Conservation (phyloP, 2,329 filamentous ascomycete species). For the Chaetothyriales sp. region DNA sequence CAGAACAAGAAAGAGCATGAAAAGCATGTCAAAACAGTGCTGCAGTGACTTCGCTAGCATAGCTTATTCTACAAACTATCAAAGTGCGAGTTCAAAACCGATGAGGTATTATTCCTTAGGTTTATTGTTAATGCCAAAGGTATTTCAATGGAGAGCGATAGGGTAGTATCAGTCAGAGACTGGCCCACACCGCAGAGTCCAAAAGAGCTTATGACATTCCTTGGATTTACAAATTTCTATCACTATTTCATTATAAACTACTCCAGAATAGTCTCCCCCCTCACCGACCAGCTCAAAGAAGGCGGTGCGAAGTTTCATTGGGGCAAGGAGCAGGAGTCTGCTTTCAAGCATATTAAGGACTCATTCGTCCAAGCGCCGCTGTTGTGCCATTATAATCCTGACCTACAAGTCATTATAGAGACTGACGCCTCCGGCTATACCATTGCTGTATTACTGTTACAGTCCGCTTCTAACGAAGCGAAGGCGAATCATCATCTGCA, state of each 20-base stretch:
- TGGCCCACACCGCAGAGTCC: conserved; percentile 10
- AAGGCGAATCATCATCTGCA: conserved; percentile 1
- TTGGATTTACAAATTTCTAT: conserved; percentile 25
- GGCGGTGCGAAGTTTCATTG: conserved; percentile 8
- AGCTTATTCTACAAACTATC: conserved; percentile 5
- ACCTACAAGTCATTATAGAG: conserved; percentile 13
- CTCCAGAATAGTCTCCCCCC: conserved; percentile 9
- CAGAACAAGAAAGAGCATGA: conserved; percentile 8
- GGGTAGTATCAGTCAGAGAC: conserved; percentile 11
- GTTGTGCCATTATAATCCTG: conserved; percentile 9
- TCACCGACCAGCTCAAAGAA: conserved; percentile 15
- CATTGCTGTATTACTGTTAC: conserved; percentile 9
- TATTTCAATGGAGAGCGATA: conserved; percentile 12
- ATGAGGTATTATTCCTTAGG: conserved; percentile 10
- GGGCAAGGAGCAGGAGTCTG: conserved; percentile 3
- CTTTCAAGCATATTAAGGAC: conserved; percentile 18
- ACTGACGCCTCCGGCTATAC: conserved; percentile 14
- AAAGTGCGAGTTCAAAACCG: conserved; percentile 12
- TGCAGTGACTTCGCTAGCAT: conserved; percentile 2
- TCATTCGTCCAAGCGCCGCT: conserved; percentile 9
- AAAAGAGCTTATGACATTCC: conserved; percentile 19
- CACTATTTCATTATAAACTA: conserved; percentile 21
- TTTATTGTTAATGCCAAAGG: conserved; percentile 8
- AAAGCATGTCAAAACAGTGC: conserved; percentile 7
- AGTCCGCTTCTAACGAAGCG: conserved; percentile 7